Evolutionary conservation across 257 asterid genomes (phyloP), one percentile per base, ranked within the genome.

Genomic region (Petunia secreta): DNA sequence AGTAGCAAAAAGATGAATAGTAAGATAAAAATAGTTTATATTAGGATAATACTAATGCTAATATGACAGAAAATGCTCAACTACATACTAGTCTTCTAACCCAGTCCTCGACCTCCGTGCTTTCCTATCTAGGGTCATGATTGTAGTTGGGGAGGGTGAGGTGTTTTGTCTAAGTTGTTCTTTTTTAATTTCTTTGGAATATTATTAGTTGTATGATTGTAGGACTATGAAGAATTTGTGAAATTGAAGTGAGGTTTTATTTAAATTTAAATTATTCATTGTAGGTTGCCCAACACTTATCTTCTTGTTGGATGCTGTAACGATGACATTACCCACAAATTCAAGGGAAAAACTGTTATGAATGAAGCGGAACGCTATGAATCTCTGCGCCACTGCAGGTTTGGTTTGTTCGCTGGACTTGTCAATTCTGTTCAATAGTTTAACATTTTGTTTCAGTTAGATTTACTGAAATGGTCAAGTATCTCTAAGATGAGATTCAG

Each of bases 381-480:
- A 85, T 95, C 99, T 57, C 91, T 95, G 81, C 96, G 97, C 80
- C 99, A 95, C 80, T 93, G 99, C 99, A 95, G 85, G 98, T 92
- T 71, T 48, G 75, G 98, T 92, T 71, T 48, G 75, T 79, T 63
- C 44, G 4, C 58, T 75, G 88, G 89, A 38, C 5, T 71, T 48
- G 77, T 48, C 39, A 11, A 71, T 25, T 48, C 10, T 34, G 34
- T 50, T 34, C 5, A 4, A 64, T 25, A 13, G 48, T 73, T 34
- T 48, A 11, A 36, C 16, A 4, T 11, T 50, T 25, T 48, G 36
- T 36, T 11, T 2, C 62, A 50, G 46, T 50, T 44, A 11, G 77
- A 50, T 52, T 11, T 71, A 48, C 16, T 71, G 60, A 48, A 50
- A 73, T 10, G 62, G 48, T 73, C 25, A 54, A 11, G 78, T 73